Evolutionary conservation across 1,139 yeast genomes (phyloP).

Genomic region (Yamadazyma buinensis): DNA sequence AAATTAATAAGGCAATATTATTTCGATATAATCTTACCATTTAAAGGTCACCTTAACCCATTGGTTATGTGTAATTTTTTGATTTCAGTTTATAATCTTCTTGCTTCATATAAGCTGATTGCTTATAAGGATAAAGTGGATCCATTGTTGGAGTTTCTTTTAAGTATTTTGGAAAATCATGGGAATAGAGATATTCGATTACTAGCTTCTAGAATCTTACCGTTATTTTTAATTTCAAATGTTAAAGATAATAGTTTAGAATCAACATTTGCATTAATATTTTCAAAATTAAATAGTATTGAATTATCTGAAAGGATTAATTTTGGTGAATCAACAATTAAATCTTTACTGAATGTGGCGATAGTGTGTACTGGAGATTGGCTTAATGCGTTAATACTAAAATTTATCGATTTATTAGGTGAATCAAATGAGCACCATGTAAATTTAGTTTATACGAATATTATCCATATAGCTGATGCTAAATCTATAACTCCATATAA

Average conservation of each 20-base stretch:
- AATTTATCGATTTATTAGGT: conserved; percentile 57
- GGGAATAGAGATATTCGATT: conserved; percentile 52
- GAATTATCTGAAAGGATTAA: conserved; percentile 22
- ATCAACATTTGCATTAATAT: conserved; percentile 31
- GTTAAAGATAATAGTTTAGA: conserved; percentile 27
- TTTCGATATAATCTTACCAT: conserved; percentile 15
- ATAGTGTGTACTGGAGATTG: conserved; percentile 58
- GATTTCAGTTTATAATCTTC: conserved; percentile 42
- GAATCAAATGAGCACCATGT: conserved; percentile 59
- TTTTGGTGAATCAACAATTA: conserved; percentile 60
- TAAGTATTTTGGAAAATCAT: conserved; percentile 20
- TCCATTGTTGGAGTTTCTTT: conserved; percentile 17
- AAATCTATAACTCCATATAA: conserved; percentile 59
- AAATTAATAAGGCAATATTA: conserved; percentile 21
- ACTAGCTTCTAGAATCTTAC: conserved; percentile 43
- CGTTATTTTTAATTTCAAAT: conserved; percentile 37
- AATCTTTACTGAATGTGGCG: conserved; percentile 60
- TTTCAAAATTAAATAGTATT: conserved; percentile 33
- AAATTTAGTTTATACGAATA: conserved; percentile 58
- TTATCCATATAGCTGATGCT: conserved; percentile 45
- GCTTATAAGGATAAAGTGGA: conserved; percentile 11
- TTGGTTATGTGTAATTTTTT: conserved; percentile 42
- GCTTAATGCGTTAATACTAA: conserved; percentile 56
- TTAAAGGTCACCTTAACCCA: conserved; percentile 11
- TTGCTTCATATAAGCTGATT: conserved; percentile 43